Conservation (phyloP, 805 yeast species). For the Jamesozyma piceae region DNA sequence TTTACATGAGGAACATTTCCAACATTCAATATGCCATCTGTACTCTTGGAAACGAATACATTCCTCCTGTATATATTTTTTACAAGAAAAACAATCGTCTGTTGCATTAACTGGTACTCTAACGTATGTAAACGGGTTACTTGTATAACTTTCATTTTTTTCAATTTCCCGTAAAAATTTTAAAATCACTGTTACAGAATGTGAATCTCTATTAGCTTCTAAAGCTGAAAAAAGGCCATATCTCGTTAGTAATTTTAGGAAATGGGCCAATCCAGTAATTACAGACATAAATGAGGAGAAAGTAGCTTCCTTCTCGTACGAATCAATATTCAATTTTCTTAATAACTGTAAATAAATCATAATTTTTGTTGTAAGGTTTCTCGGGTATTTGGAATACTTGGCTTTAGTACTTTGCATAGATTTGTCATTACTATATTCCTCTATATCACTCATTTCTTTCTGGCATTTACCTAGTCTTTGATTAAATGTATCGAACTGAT, state of each 20-base stretch:
- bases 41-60: slow-evolving; percentile 53
- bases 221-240: slow-evolving; percentile 71
- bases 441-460: background rate
- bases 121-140: slow-evolving; percentile 33
- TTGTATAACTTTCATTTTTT: slow-evolving; percentile 34
- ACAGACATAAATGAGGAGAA: slow-evolving; percentile 64
- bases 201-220: slow-evolving; percentile 49
- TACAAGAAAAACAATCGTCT: slow-evolving; percentile 67
- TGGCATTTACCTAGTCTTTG: background rate
- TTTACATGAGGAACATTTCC: slow-evolving; percentile 54
- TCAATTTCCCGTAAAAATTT: slow-evolving; percentile 49
- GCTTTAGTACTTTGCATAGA: slow-evolving; percentile 3
- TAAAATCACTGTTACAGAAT: slow-evolving; percentile 53
- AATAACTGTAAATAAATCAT: slow-evolving; percentile 81
- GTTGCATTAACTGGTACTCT: slow-evolving; percentile 51
- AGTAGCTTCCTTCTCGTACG: slow-evolving; percentile 23
- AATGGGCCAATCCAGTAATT: slow-evolving; percentile 88
- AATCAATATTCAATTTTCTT: slow-evolving; percentile 44
- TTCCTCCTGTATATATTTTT: slow-evolving; percentile 72
- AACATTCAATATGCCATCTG: slow-evolving; percentile 80
- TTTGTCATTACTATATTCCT: background rate
- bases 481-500: slow-evolving; percentile 32
- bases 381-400: slow-evolving; percentile 46
- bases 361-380: slow-evolving; percentile 78
- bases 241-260: slow-evolving; percentile 73